A percentile compares a stretch with the other conserved stretches of the same genome.
Evolutionary conservation across 2,329 filamentous ascomycete species (phyloP).

Genomic region (Fusarium sp.): DNA sequence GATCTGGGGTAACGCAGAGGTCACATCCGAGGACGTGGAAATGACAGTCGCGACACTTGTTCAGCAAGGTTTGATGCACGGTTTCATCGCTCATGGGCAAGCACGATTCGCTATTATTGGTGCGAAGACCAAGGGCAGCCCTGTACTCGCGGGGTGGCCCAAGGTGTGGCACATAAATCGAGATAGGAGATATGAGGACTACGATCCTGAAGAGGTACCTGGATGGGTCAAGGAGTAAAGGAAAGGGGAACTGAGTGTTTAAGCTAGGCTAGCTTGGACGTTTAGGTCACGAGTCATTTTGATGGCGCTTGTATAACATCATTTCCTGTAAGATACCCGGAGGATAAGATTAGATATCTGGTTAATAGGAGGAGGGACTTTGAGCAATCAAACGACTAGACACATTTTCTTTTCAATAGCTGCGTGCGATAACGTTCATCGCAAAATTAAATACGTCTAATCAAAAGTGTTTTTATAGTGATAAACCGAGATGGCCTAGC

Average conservation of each 20-base stretch:
- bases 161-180: slow-evolving; percentile 77
- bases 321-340: slow-evolving; percentile 40
- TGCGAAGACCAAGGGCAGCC: slow-evolving; percentile 73
- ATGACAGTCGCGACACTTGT: slow-evolving; percentile 81
- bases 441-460: slow-evolving; percentile 44
- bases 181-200: slow-evolving; percentile 68
- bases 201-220: slow-evolving; percentile 75
- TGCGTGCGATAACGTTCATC: slow-evolving; percentile 30
- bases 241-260: not conserved
- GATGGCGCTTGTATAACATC: slow-evolving; percentile 33
- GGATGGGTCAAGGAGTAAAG: slow-evolving; percentile 75
- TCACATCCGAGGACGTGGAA: slow-evolving; percentile 78
- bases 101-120: slow-evolving; percentile 86
- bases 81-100: slow-evolving; percentile 84
- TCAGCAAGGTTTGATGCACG: slow-evolving; percentile 83
- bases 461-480: slow-evolving; percentile 41
- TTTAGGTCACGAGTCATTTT: slow-evolving; percentile 7
- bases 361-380: slow-evolving; percentile 2
- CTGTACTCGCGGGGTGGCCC: slow-evolving; percentile 81
- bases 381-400: slow-evolving; percentile 25
- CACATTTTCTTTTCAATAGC: slow-evolving; percentile 35
- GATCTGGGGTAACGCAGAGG: slow-evolving; percentile 72
- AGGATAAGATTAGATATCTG: slow-evolving; percentile 13
- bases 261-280: slow-evolving; percentile 16
- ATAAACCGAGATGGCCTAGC: slow-evolving; percentile 31